Evolutionary conservation across 345 rosid species (phyloP), one percentile per base, ranked within the genome.

Genomic region (Murraya koenigii): DNA sequence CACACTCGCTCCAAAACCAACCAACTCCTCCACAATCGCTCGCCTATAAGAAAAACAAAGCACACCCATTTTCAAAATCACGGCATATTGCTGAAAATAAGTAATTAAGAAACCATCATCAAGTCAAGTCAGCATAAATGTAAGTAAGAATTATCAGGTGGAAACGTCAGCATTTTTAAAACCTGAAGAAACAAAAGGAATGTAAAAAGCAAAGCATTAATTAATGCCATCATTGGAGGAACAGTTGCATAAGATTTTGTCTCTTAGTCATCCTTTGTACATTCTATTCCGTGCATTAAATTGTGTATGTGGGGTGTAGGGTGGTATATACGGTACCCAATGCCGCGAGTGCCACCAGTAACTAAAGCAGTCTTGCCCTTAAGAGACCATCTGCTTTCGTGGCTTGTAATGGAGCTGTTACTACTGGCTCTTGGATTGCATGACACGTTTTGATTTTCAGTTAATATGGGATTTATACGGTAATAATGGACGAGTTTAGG

Each of bases 21-120:
- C 86, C 64, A 94, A 75, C 72, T 93, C 98, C 83, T 88, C 90
- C 83, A 92, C 98, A 64, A 90, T 71, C 26, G 97, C 97, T 61
- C 88, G 87, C 82, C 97, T 94, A 72, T 52, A 44, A 86, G 77
- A 15, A 25, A 44, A 68, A 65, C 61, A 26, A 76, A 44, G 23
- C 28, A 41, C 59, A 79, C n/a, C 80, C 52, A 76, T 36, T 30
- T 38, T 61, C 32, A 75, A 56, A 39, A 49, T 69, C 59, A 54
- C 38, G 11, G 35, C 15, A 59, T 35, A 47, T 58, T 25, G 17
- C 20, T 8, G 20, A 41, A 28, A 61, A 70, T 36, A 69, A 47
- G 7, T 0, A 35, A 11, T 30, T 6, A 54, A 28, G 8, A 5
- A 68, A 20, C 67, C 63, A 54, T n/a, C 60, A 26, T 20, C 28